Evolutionary conservation across 2,329 filamentous ascomycete genomes (phyloP), one percentile per base, ranked within the genome.

Genomic region (Paecilomyces fulvus): DNA sequence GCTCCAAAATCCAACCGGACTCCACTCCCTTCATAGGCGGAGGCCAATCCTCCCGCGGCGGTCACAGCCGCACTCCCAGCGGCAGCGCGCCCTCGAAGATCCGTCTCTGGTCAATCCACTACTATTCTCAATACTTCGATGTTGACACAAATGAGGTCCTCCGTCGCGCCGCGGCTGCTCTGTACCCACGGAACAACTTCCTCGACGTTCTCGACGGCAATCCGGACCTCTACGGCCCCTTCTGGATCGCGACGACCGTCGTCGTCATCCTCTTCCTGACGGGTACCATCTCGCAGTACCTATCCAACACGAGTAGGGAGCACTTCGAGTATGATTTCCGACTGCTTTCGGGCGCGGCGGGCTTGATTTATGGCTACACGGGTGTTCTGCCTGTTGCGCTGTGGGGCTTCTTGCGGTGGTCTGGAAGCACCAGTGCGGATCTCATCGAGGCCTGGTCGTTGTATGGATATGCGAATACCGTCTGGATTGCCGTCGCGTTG

Each of bases 241-340:
- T 97, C 70, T 99, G 94, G 94, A 97, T 99, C 75, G 94, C 94
- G 9, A 97, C 94, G 0, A 97, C 94, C 0, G 94, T 99, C 9
- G 87, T 99, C 11, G 83, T 99, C 61, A 97, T 99, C 58, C 77
- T 99, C 30, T 99, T 99, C 75, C 73, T 99, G 49, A 94, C 92
- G 0, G 94, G 94, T 11, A 97, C 94, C 0, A 96, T 99, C 62
- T 95, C 87, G 69, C 88, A 94, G 74, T 97, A 95, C 73, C 77
- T 96, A 52, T 84, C 88, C 25, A 81, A 81, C 23, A 83, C 82
- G 49, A 82, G 83, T 55, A 81, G 81, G 52, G 76, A 83, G 21
- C 85, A 88, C 57, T 96, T 96, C 72, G 85, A 86, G 51, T 97
- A 97, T 73, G 91, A 97, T 70, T 99, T 99, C 67, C 85, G 81